Evolutionary conservation across 306 rosid genomes (phyloP), one percentile per base, ranked within the genome.

Genomic region (Begonia peltatifolia): DNA sequence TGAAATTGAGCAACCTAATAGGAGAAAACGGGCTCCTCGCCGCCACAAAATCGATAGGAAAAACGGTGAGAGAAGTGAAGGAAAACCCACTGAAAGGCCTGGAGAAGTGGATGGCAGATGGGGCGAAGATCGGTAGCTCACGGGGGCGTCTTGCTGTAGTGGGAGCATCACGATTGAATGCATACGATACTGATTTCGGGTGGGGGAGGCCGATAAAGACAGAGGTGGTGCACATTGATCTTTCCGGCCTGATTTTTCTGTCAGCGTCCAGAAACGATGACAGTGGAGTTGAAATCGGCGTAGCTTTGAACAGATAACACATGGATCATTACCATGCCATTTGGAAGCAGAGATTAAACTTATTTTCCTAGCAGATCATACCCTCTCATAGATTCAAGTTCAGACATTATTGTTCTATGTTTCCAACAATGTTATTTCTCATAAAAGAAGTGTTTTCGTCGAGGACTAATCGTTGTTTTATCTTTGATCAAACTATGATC

Each of bases 141-240:
- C 47, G 53, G 18, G 20, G 12, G 3, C 23, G 55, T 1, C 0
- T 61, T 5, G 3, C 41, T 0, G 46, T 61, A 10, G 63, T 63
- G 11, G 72, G 72, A 12, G 61, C 73, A 14, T 67, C 68, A 9
- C 61, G 12, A 7, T 56, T 62, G 11, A 50, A 36, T 20, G 15
- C 6, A 11, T 67, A 60, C 20, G 66, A 60, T 1, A 60, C 62
- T 3, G 62, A 68, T 68, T 56, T 68, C 38, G 73, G 72, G 12
- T 68, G 63, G 67, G 72, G 67, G 13, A 56, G 35, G 50, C 59
- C 72, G 0, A 35, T 17, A 6, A 68, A 68, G 17, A 61, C 17
- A 9, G 67, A 68, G 30, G 54, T 52, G 59, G 66, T 68, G 23
- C 73, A 62, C 2, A 47, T 68, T 2, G 63, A 62, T 51, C 15